These are phyloP conservation scores for Coniferiporia weirii DNA, from an alignment of 1,284 basidiomycete genomes.

Conservation along the genomic window DNA sequence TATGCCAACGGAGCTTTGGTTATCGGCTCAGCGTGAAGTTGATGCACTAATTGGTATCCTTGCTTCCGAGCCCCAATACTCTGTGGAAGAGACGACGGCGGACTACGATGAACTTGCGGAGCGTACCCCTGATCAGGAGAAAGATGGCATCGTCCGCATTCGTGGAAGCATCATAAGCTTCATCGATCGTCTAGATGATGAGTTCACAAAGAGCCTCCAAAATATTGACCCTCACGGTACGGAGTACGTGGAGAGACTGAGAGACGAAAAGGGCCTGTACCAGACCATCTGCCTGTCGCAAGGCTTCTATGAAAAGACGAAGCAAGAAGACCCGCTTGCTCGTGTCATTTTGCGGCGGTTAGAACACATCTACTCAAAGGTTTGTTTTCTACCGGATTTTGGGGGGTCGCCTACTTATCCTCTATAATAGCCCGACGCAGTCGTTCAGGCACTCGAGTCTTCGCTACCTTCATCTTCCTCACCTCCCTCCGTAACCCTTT, in stretches of 20 bases:
- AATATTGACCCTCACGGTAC: conserved; percentile 98
- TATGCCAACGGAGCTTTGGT: conserved; percentile 94
- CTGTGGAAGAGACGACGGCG: conserved; percentile 81
- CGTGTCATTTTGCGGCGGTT: conserved; percentile 92
- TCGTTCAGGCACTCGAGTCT: conserved; percentile 87
- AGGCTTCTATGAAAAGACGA: conserved; percentile 81
- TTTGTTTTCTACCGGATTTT: conserved; percentile 29
- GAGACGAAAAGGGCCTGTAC: conserved; percentile 95
- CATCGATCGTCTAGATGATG: conserved; percentile 95
- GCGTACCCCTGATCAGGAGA: conserved; percentile 72
- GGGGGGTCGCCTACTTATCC: conserved; percentile 14
- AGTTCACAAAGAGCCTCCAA: conserved; percentile 97
- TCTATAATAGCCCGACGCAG: conserved; percentile 74
- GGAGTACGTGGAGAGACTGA: conserved; percentile 94
- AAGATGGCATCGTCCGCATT: conserved; percentile 67
- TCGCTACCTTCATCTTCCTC: conserved; percentile 51
- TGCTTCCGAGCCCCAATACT: conserved; percentile 65
- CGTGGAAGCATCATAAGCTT: conserved; percentile 93
- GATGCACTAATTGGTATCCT: conserved; percentile 84
- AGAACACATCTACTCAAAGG: conserved; percentile 99
- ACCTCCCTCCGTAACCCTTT: conserved; percentile 55
- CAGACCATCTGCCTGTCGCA: conserved; percentile 90
- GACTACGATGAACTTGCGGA: conserved; percentile 94
- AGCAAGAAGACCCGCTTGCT: conserved; percentile 72
- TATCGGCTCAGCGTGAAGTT: conserved; percentile 81